These are phyloP conservation scores for Pythium rishiriense DNA, from an alignment of 352 stramenopile genomes.

Conservation along the genomic window DNA sequence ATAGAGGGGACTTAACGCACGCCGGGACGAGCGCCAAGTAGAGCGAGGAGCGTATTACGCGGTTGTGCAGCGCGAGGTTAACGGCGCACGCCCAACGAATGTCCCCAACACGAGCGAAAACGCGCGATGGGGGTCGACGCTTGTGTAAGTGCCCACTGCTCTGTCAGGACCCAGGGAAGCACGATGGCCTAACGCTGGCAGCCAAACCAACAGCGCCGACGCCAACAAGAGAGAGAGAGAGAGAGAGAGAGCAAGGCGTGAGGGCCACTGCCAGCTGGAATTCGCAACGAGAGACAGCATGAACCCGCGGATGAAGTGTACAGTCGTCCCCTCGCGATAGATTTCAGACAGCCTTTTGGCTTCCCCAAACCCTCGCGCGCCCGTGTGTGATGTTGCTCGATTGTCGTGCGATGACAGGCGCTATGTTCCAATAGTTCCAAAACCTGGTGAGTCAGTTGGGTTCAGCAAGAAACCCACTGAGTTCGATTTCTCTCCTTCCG, in stretches of 20 bases:
- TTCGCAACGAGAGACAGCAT: slow-evolving; percentile 5
- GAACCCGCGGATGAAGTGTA: background rate
- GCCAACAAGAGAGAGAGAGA: too few relatives aligned
- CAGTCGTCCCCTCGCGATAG: background rate
- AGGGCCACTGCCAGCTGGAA: background rate
- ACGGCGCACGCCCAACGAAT: background rate
- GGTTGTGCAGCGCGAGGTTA: background rate
- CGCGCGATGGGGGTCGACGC: background rate
- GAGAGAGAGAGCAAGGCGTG: background rate
- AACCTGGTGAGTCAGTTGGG: background rate
- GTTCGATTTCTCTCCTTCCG: background rate
- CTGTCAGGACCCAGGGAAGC: background rate
- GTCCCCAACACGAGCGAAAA: background rate
- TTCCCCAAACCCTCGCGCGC: background rate
- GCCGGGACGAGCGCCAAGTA: background rate
- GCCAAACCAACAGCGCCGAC: background rate
- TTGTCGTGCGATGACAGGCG: background rate
- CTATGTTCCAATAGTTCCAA: background rate
- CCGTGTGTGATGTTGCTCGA: slow-evolving; percentile 3
- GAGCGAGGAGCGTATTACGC: background rate
- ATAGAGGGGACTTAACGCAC: background rate
- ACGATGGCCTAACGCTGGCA: background rate
- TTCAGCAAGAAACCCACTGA: background rate
- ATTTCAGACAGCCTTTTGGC: background rate
- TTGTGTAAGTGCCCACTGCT: background rate